Base-by-base conservation (phyloP, 371 early-diverging fungal genomes). In the Rhizopus arrhizus region DNA sequence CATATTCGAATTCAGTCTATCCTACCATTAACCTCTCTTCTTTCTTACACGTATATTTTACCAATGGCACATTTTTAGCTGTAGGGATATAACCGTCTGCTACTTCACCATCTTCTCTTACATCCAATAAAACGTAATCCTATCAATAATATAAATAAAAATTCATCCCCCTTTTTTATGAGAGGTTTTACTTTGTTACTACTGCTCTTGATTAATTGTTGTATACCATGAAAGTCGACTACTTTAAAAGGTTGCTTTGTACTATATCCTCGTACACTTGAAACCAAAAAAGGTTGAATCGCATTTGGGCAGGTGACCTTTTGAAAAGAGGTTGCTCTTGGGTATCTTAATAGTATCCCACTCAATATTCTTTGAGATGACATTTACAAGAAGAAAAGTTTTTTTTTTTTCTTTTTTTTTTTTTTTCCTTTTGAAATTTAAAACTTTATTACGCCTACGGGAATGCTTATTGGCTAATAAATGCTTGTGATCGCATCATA, bases 41-140 rank as follows among this genome's bases (percentile, higher is more conserved):
- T 5, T 43, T 9, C n/a, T 43, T 54, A 43, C 15, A 3, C 6
- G 28, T 46, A 52, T 54, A 16, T 28, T 58, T 69, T 73, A 81
- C 85, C 69, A 85, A 64, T 32, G 87, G 87, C 9, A 87, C 73
- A 66, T 87, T 85, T 22, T 73, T 70, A 1, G 85, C 79, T 0
- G 83, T 82, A 33, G 87, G 87, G 49, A 87, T 85, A 56, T 38
- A 54, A n/a, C 87, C 87, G 49, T 77, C 66, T 16, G 61, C 62
- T 1, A 83, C 68, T 69, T 87, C 87, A 32, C 71, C 61, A 8
- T 73, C 73, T 58, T 87, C 86, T 33, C 87, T 78, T 31, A 87
- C 87, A 68, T 87, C 87, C 42, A 87, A 76, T 15, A 87, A 68
- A 45, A 57, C 54, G 32, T 55, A 59, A 9, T 55, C 46, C 77